A percentile compares a stretch with the other conserved stretches of the same genome.
These are phyloP conservation scores for Suhomyces choctaworum DNA, from an alignment of 1,139 yeast species.

Conservation along the genomic window DNA sequence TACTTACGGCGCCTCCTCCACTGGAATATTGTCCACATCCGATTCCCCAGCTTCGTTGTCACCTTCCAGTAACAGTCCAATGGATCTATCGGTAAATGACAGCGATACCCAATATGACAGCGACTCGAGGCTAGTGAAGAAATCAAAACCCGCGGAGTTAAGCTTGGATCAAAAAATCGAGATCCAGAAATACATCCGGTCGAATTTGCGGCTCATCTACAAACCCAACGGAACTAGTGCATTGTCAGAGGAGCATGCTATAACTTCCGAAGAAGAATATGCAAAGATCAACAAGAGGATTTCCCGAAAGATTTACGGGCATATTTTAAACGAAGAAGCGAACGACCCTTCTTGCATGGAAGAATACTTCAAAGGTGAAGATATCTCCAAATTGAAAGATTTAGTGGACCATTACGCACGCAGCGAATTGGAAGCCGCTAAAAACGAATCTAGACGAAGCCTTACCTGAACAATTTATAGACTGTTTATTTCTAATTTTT, in stretches of 20 bases:
- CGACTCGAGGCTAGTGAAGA: slow-evolving; percentile 9
- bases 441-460: too few relatives aligned
- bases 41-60: slow-evolving; percentile 12
- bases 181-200: slow-evolving; percentile 56
- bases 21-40: slow-evolving; percentile 7
- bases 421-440: slow-evolving; percentile 22
- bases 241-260: slow-evolving; percentile 8
- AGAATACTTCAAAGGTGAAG: slow-evolving; percentile 20
- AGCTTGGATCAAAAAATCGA: slow-evolving; percentile 46
- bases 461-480: too few relatives aligned
- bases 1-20: slow-evolving; percentile 8
- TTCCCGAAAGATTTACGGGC: slow-evolving; percentile 48
- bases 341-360: slow-evolving; percentile 15
- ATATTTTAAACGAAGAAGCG: slow-evolving; percentile 18
- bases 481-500: background rate
- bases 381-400: slow-evolving; percentile 18
- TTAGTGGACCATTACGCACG: slow-evolving; percentile 28
- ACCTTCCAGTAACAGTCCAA: slow-evolving; percentile 15
- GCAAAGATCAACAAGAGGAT: slow-evolving; percentile 38
- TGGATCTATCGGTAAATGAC: slow-evolving; percentile 12
- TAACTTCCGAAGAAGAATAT: slow-evolving; percentile 34
- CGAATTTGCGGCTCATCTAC: slow-evolving; percentile 50
- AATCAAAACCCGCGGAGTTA: slow-evolving; percentile 20
- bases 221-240: slow-evolving; percentile 23
- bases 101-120: slow-evolving; percentile 19